phyloP scores from a whole-genome alignment of 768 basidiomycete species.

The Saitozyma podzolica region DNA sequence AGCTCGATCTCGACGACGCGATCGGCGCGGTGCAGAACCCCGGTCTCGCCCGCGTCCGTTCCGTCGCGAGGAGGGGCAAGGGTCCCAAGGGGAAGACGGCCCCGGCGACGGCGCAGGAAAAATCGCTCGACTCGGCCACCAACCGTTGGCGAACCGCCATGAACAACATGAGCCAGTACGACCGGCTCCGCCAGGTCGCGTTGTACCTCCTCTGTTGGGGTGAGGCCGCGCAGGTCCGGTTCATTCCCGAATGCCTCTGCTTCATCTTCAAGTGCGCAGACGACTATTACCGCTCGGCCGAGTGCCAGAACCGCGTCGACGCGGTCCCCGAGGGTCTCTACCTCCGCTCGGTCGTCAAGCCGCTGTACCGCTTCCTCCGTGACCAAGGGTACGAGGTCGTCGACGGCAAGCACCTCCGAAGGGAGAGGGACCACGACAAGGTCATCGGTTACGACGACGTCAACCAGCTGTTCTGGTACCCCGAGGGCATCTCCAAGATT shows the following conservation, averaged over 20 bases:
- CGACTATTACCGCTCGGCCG: conserved; percentile 98
- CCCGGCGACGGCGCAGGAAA: conserved; percentile 61
- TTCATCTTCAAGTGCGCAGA: conserved; percentile 99
- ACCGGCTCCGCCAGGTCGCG: conserved; percentile 92
- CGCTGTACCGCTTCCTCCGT: conserved; percentile 91
- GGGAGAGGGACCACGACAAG: conserved; percentile 87
- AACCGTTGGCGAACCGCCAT: conserved; percentile 96
- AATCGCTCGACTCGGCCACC: conserved; percentile 81
- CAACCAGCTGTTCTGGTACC: conserved; percentile 99
- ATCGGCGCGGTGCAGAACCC: conserved; percentile 90
- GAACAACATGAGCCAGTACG: conserved; percentile 98
- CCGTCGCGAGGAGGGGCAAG: conserved; percentile 66
- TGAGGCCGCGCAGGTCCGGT: conserved; percentile 95
- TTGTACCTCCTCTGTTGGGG: conserved; percentile 96
- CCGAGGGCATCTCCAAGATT: conserved; percentile 93
- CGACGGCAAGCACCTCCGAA: conserved; percentile 89
- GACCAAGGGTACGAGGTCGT: conserved; percentile 97
- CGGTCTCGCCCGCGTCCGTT: conserved; percentile 78
- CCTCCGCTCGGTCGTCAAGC: conserved; percentile 83
- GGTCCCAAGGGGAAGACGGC: conserved; percentile 52
- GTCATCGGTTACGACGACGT: conserved; percentile 99
- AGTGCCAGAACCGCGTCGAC: conserved; percentile 89
- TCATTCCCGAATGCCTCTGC: conserved; percentile 92
- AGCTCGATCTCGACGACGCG: conserved; percentile 96
- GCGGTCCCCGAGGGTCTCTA: conserved; percentile 96